Conservation (phyloP, 306 rosid genomes). For the Sechiopsis laciniata region DNA sequence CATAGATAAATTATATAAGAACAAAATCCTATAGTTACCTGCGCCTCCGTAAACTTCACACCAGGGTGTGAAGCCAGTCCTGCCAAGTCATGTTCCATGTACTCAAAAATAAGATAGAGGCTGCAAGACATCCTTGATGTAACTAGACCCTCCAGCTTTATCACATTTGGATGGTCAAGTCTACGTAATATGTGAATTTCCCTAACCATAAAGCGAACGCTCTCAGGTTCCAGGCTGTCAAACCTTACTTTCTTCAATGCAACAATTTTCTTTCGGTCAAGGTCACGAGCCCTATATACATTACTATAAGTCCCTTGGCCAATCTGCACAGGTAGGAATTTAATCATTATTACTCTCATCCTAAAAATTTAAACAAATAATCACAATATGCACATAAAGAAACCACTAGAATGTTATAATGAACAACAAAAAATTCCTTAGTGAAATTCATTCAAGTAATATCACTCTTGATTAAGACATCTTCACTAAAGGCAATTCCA, state of each 20-base stretch:
- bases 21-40: conserved; percentile 41
- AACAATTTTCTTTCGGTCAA: conserved; percentile 65
- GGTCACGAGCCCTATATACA: conserved; percentile 89
- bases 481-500: not conserved
- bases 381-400: not conserved
- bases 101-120: too few relatives aligned
- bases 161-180: conserved; percentile 86
- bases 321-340: conserved; percentile 58
- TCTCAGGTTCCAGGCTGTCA: too few relatives aligned
- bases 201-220: conserved; percentile 87
- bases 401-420: not conserved
- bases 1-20: not conserved
- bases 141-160: conserved; percentile 81
- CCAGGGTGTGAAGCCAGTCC: conserved; percentile 57
- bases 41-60: conserved; percentile 79
- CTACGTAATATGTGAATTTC: conserved; percentile 89
- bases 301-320: conserved; percentile 97
- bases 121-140: conserved; percentile 93
- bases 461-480: not conserved
- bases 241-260: too few relatives aligned
- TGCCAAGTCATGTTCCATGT: too few relatives aligned
- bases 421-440: not conserved
- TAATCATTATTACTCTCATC: not conserved
- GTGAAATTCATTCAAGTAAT: not conserved
- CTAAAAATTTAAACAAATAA: conserved; percentile 1